Evolutionary conservation across 139 green algal species (phyloP).

Genomic region (Spirogloea muscicola): DNA sequence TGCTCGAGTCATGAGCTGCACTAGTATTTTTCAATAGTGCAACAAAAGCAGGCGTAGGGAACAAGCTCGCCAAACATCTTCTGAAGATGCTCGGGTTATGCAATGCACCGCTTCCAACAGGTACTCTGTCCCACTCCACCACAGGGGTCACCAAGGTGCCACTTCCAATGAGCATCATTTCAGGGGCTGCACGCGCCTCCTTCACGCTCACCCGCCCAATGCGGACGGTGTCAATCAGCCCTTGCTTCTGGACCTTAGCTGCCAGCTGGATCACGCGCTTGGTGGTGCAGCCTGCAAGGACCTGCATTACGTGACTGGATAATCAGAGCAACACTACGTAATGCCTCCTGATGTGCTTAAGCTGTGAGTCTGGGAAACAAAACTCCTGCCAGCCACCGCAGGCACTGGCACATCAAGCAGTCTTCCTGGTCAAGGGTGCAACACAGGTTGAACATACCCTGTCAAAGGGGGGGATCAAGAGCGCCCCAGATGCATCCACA

Average conservation of each 20-base stretch:
- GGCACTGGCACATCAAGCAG: too few species aligned
- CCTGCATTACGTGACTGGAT: too few species aligned
- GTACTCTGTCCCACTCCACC: conserved; percentile 33
- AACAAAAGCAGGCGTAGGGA: neutral
- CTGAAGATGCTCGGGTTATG: neutral
- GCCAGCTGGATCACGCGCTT: conserved; percentile 29
- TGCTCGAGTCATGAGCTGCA: neutral
- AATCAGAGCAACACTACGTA: too few species aligned
- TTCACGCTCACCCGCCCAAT: conserved; percentile 7
- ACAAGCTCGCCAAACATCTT: neutral
- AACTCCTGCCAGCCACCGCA: too few species aligned
- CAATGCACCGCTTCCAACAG: conserved; percentile 34
- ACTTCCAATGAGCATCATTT: conserved; percentile 53
- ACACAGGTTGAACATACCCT: too few species aligned
- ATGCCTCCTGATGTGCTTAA: too few species aligned
- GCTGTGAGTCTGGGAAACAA: too few species aligned
- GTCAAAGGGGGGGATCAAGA: conserved; percentile 33
- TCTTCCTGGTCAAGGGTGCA: too few species aligned
- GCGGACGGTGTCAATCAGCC: neutral
- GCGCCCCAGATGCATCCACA: conserved; percentile 11
- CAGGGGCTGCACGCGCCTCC: conserved; percentile 35
- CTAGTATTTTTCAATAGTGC: neutral
- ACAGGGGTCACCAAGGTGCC: conserved; percentile 39
- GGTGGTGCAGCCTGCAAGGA: too few species aligned
- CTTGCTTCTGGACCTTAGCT: neutral